Evolutionary conservation across 192 early-diverging fungal species (phyloP).

Genomic region (Backusella psychrophila): DNA sequence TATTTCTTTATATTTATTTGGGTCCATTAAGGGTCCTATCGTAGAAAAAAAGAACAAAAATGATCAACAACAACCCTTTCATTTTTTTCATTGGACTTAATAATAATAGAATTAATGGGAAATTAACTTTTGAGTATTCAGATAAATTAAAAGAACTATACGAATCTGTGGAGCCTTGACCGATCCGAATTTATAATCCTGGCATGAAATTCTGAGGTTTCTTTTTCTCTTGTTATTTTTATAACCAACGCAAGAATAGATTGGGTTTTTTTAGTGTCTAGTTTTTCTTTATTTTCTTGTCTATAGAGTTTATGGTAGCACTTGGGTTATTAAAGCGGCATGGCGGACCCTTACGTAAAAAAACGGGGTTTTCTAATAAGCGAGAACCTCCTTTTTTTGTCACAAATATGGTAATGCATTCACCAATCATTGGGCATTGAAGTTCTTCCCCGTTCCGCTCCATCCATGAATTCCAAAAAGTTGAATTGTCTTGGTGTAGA

Average conservation of each 20-base stretch:
- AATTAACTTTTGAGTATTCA: background rate
- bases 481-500: background rate
- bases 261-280: background rate
- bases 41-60: background rate
- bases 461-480: background rate
- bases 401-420: background rate
- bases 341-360: constrained; percentile 2
- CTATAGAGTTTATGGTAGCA: background rate
- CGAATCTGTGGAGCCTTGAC: background rate
- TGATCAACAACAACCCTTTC: background rate
- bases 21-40: background rate
- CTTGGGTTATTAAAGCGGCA: background rate
- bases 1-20: background rate
- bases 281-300: background rate
- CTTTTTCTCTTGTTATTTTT: background rate
- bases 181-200: background rate
- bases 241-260: background rate
- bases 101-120: background rate
- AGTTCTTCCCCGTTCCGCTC: background rate
- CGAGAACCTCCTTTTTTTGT: background rate
- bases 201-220: background rate
- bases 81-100: background rate
- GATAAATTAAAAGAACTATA: background rate
- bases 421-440: background rate
- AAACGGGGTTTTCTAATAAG: background rate